phyloP scores from a whole-genome alignment of 352 stramenopile species.

The Pythium catenulatum region DNA sequence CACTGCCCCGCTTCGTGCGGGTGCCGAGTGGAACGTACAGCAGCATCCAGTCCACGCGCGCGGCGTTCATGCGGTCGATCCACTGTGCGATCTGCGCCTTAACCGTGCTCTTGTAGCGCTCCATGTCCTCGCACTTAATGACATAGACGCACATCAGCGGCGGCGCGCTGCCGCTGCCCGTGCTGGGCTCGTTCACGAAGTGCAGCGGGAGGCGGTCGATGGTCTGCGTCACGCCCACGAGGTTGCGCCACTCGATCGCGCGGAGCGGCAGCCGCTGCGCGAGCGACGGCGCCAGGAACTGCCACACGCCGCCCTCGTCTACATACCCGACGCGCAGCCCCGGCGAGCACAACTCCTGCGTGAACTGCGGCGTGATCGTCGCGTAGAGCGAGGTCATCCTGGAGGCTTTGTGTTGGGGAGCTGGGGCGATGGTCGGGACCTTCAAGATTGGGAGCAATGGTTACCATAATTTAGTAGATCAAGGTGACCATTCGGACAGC shows the following conservation, averaged over 20 bases:
- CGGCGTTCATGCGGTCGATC: constrained; percentile 85
- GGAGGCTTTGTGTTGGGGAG: no score
- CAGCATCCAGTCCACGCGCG: constrained; percentile 86
- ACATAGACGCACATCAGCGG: constrained; percentile 86
- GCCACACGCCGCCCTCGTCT: constrained; percentile 89
- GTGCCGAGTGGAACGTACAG: constrained; percentile 93
- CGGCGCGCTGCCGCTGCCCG: background rate
- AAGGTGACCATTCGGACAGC: no score
- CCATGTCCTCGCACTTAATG: constrained; percentile 91
- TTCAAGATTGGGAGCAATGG: no score
- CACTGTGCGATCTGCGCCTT: constrained; percentile 74
- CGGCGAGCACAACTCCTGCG: constrained; percentile 78
- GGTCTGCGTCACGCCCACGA: constrained; percentile 84
- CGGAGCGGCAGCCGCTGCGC: constrained; percentile 81
- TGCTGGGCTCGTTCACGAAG: constrained; percentile 67
- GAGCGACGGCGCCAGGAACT: constrained; percentile 84
- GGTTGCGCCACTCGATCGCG: constrained; percentile 89
- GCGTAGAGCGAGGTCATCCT: constrained; percentile 88
- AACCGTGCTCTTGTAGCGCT: constrained; percentile 79
- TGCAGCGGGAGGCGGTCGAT: constrained; percentile 82
- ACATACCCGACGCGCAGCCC: constrained; percentile 83
- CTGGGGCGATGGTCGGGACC: no score
- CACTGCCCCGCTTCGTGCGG: constrained; percentile 67
- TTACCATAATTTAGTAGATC: no score
- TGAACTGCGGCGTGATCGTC: constrained; percentile 84